Evolutionary conservation across 192 early-diverging fungal species (phyloP), one percentile per base, ranked within the genome.

Genomic region (Backusella circina): DNA sequence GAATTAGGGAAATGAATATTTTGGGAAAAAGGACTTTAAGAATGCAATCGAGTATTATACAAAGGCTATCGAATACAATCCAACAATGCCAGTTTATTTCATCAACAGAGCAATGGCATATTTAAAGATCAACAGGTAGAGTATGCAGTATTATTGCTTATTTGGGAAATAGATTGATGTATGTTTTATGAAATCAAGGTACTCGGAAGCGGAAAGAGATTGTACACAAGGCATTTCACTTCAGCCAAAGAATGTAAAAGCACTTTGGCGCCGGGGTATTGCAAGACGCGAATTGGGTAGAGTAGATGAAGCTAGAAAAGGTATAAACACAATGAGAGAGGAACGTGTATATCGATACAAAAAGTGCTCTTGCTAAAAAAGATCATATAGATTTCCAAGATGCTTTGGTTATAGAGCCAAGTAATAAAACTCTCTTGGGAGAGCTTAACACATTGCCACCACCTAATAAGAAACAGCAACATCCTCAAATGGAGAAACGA

Each of bases 91-190:
- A 1, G 86, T 91, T 0, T 81, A 86, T 15, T 81, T 83, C 30
- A 86, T 93, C 26, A 96, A 96, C 78, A 88, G 94, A 26, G 94
- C 96, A 2, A 92, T 95, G 91, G 92, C 93, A 7, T 79, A 91
- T 44, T 76, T 97, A 23, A 97, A 96, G 77, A 73, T 94, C 23
- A 76, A 90, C 9, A 84, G 83, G 85, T 93, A 86, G 67, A 72
- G 16, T 41, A 4, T 16, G n/a, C 13, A 16, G 39, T 15, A 41
- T 41, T 41, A 16, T 41, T 41, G 39, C 0, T 3, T 41, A 15
- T 16, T 15, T 41, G 39, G 3, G 0, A 41, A 41, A 13, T 41
- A 16, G 39, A 16, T 16, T 41, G 13, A 41, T 41, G 12, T 65
- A 15, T 41, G 32, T 7, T 33, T 28, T 57, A 21, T 54, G n/a